Conservation (phyloP, 345 rosid species). For the Salix suchowensis region DNA sequence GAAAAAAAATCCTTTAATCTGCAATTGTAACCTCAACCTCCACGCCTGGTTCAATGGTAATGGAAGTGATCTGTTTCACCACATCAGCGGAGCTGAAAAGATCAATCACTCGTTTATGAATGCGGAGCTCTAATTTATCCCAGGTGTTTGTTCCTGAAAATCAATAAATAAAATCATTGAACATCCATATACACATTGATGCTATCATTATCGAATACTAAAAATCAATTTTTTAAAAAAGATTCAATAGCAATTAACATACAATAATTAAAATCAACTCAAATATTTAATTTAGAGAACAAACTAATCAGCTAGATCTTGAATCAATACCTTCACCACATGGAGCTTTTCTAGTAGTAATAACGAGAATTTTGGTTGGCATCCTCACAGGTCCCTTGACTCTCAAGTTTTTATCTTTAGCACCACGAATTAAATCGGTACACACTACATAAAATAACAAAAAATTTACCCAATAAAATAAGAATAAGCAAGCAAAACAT, state of each 20-base stretch:
- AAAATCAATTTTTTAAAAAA: no score
- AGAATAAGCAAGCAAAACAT: background rate
- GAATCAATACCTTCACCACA: background rate
- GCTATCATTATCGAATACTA: background rate
- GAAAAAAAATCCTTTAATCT: slow-evolving; percentile 12
- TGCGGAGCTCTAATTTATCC: slow-evolving; percentile 45
- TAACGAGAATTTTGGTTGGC: background rate
- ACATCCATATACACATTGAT: background rate
- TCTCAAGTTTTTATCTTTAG: background rate
- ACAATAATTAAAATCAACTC: background rate
- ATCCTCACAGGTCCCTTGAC: background rate
- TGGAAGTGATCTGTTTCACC: slow-evolving; percentile 52
- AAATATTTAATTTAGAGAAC: background rate
- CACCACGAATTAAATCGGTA: background rate
- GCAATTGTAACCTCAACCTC: slow-evolving; percentile 52
- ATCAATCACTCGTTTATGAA: slow-evolving; percentile 47
- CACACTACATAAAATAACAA: background rate
- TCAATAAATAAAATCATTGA: background rate
- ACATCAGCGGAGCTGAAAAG: slow-evolving; percentile 45
- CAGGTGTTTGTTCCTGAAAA: slow-evolving; percentile 45
- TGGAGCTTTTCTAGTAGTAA: background rate
- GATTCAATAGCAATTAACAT: background rate
- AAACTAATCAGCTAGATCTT: background rate
- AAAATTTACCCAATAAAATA: background rate
- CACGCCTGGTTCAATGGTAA: slow-evolving; percentile 50